Conservation (phyloP, 2,329 filamentous ascomycete genomes). For the Cladosporium sp. region DNA sequence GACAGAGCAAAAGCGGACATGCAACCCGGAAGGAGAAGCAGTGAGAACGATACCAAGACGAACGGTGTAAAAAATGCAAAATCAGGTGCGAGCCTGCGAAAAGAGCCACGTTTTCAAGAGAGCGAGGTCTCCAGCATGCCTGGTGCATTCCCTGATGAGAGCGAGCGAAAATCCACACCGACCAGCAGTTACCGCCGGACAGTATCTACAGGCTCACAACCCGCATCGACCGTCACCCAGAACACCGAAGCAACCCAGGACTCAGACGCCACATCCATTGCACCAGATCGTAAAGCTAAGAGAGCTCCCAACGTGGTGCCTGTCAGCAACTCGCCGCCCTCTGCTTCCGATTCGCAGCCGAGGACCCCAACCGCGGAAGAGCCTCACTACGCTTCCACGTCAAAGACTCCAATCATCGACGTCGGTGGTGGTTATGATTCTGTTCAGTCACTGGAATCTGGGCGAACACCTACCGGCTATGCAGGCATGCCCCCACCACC, state of each 20-base stretch:
- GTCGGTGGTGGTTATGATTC: constrained; percentile 28
- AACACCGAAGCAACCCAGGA: constrained; percentile 36
- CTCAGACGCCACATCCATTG: constrained; percentile 43
- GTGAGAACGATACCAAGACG: constrained; percentile 35
- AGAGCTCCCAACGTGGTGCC: constrained; percentile 31
- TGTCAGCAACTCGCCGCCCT: constrained; percentile 36
- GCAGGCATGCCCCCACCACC: constrained; percentile 61
- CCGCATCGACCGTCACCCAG: constrained; percentile 37
- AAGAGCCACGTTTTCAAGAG: constrained; percentile 33
- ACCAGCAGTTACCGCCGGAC: constrained; percentile 32
- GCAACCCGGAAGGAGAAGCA: constrained; percentile 37
- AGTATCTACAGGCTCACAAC: constrained; percentile 31
- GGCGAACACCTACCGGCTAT: constrained; percentile 9
- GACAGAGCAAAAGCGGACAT: constrained; percentile 34
- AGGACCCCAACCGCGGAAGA: constrained; percentile 40
- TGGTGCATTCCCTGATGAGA: constrained; percentile 28
- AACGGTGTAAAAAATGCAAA: constrained; percentile 35
- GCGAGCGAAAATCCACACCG: constrained; percentile 35
- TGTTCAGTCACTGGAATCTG: constrained; percentile 12
- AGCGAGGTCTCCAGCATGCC: constrained; percentile 40
- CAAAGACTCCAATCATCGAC: constrained; percentile 39
- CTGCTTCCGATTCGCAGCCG: constrained; percentile 41
- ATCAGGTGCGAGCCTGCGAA: constrained; percentile 41
- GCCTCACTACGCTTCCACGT: constrained; percentile 32
- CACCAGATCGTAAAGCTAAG: constrained; percentile 33